These are phyloP conservation scores for Sporisorium iseilematis-ciliati DNA, from an alignment of 1,284 basidiomycete species.

Conservation along the genomic window DNA sequence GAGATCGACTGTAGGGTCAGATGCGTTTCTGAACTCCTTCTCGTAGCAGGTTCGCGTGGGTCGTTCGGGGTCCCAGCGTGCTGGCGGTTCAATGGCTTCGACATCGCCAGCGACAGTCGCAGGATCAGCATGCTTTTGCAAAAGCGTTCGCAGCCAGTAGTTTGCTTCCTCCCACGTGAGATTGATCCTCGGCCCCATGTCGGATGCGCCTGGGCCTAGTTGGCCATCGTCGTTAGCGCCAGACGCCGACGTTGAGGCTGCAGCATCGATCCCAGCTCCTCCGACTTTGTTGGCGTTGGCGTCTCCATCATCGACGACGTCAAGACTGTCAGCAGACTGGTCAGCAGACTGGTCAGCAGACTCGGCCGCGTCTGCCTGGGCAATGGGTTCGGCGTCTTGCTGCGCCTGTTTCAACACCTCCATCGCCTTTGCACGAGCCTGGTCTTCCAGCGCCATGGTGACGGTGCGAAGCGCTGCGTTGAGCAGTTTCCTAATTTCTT, in stretches of 20 bases:
- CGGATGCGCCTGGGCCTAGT: conserved; percentile 12
- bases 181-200: conserved; percentile 17
- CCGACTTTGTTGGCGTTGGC: not conserved
- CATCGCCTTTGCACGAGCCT: conserved; percentile 5
- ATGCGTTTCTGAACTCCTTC: conserved; percentile 46
- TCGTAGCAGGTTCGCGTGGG: conserved; percentile 48
- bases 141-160: conserved; percentile 38
- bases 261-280: not conserved
- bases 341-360: not conserved
- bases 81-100: conserved; percentile 15
- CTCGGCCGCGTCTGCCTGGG: not conserved
- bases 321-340: not conserved
- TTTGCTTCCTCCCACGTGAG: conserved; percentile 48
- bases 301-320: not conserved
- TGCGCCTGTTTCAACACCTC: not conserved
- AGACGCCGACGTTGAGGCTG: not conserved
- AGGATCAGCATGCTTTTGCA: conserved; percentile 21
- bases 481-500: conserved; percentile 22
- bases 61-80: conserved; percentile 47
- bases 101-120: not conserved
- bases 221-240: not conserved
- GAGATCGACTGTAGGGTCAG: conserved; percentile 40
- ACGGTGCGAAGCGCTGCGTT: conserved; percentile 22
- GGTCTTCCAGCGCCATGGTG: conserved; percentile 26
- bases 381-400: not conserved